Percentiles rank a stretch among this genome's conserved stretches.
phyloP scores from a whole-genome alignment of 805 yeast species.

The Babjeviella inositovora region DNA sequence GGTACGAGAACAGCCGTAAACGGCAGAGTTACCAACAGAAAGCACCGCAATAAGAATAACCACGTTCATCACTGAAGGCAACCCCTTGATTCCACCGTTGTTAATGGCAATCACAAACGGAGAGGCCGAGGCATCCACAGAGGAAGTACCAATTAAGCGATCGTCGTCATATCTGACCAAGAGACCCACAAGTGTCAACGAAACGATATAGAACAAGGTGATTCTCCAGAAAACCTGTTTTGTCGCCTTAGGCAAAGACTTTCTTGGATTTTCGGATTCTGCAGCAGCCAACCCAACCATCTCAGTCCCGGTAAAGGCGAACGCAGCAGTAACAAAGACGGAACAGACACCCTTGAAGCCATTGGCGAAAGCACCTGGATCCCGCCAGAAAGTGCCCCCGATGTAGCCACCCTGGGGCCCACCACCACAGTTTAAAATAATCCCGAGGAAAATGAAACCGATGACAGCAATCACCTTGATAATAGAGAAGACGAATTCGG shows the following conservation, averaged over 20 bases:
- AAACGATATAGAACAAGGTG: constrained; percentile 47
- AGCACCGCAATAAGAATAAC: constrained; percentile 53
- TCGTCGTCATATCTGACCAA: constrained; percentile 52
- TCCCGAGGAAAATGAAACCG: constrained; percentile 46
- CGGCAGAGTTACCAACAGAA: constrained; percentile 63
- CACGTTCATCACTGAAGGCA: constrained; percentile 58
- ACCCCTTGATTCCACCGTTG: constrained; percentile 48
- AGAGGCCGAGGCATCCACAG: constrained; percentile 46
- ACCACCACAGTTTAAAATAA: constrained; percentile 39
- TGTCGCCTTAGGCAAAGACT: constrained; percentile 53
- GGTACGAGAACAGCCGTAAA: constrained; percentile 56
- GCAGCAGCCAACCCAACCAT: constrained; percentile 65
- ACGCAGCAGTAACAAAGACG: constrained; percentile 67
- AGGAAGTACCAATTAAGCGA: constrained; percentile 27
- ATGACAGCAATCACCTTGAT: constrained; percentile 40
- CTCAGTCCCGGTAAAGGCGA: constrained; percentile 65
- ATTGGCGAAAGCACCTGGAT: constrained; percentile 55
- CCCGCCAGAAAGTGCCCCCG: constrained; percentile 42
- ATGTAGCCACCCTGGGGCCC: constrained; percentile 33
- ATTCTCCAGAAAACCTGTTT: constrained; percentile 81
- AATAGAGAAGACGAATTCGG: constrained; percentile 43
- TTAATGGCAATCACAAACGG: constrained; percentile 63
- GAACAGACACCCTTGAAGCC: constrained; percentile 58
- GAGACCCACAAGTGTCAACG: constrained; percentile 38
- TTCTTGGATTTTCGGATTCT: constrained; percentile 54